Base-by-base conservation (phyloP, 495 filamentous ascomycete species). In the Aspergillus sclerotiicarbonarius region DNA sequence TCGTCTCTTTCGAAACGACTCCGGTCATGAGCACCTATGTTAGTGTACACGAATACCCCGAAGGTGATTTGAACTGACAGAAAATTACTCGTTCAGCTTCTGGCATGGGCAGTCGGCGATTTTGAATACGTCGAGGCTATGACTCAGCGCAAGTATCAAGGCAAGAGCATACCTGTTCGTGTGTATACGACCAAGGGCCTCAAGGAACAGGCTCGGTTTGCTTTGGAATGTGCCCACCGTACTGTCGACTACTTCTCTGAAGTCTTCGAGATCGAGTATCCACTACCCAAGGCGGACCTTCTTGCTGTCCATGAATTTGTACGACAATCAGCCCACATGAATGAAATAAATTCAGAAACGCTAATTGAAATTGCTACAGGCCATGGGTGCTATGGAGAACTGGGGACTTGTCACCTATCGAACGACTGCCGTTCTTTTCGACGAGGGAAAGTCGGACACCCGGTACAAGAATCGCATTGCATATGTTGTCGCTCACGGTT, bases 401-500 rank as follows among this genome's bases (percentile, higher is more conserved):
- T 98, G 94, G 94, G 94, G 94, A 61, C 80, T 98, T 50, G 87
- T 98, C 20, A 98, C 94, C 6, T 98, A 98, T 71, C 85, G 94
- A 63, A 94, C 92, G 9, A 96, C 90, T 9, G 92, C 91, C 6
- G 87, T 98, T 45, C 77, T 98, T 7, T 97, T 92, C 66, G 91
- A 98, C 67, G 90, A 95, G 73, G 86, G 91, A 61, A 88, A 87
- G 51, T 96, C 91, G 0, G 93, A 95, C 69, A 84, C 89, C 33
- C 82, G 85, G 20, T 96, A 91, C 71, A 92, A 89, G 68, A 95
- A 95, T 67, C 79, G 91, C 35, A 88, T 98, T 52, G 93, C 92
- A 18, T 96, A 98, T 61, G 92, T 97, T 31, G 91, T 97, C 18
- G 90, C 91, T 6, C 92, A 96, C 71, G 76, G 73, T 79, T 41